Base-by-base conservation (phyloP, 2,329 filamentous ascomycete species). In the Neofusicoccum sp. region DNA sequence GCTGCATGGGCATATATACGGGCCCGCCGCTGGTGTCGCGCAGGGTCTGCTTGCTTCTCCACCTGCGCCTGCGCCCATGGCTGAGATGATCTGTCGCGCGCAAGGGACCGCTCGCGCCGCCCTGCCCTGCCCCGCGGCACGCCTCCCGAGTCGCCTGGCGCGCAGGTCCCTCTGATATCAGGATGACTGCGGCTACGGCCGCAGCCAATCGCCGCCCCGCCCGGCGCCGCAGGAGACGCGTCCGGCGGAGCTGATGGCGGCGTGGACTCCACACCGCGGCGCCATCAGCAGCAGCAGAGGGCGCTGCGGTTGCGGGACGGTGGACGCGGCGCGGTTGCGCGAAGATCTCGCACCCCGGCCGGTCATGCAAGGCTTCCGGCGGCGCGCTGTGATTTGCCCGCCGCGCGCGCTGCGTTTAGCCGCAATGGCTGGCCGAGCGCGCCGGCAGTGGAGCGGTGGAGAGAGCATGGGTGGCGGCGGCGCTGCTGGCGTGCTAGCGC, bases 241-340 rank as follows among this genome's bases (percentile, higher is more conserved):
- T 43, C 51, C 51, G 51, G 14, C 36, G 43, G 51, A 56, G 43
- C 51, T 43, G 38, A 43, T 56, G 14, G 26, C 44, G 44, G 49
- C 28, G 49, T 31, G 49, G 49, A 53, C 16, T 6, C 8, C 31
- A 36, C 47, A 49, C 14, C 41, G 41, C 41, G 24, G 8, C 31
- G 16, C 30, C 49, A 40, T 41, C 49, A 41, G 34, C 36, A 31
- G 24, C 44, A 16, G 36, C 31, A 28, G 36, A 28, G 38, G 33
- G 51, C 51, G 43, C 20, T 24, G 26, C 40, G 16, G 43, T 41
- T 44, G n/a, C n/a, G 45, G 45, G 28, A 48, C 34, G 30, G 16
- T 16, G 45, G 45, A 14, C 26, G 16, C 44, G 44, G 30, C 26
- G 11, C 11, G 16, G 47, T 11, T 34, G 47, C 9, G 48, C 30